Percentiles rank a stretch among this genome's conserved stretches.
Conservation (phyloP, 164 flowering plant genomes). For the Stephania japonica region DNA sequence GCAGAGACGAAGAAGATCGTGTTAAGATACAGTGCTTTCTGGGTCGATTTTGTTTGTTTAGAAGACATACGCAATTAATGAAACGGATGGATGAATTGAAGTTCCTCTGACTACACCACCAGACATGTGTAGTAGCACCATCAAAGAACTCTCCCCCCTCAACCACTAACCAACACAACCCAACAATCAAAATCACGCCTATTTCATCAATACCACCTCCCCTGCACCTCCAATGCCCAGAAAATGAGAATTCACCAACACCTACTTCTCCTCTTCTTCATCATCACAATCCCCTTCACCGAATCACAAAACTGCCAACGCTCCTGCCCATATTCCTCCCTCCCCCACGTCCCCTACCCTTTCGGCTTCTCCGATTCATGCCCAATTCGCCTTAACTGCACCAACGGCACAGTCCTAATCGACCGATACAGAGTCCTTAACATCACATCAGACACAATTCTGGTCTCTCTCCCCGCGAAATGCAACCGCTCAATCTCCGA, state of each 20-base stretch:
- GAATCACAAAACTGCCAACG: too few relatives aligned
- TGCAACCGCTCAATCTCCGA: slow-evolving; percentile 48
- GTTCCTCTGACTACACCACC: background rate
- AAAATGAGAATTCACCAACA: background rate
- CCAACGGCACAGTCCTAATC: slow-evolving; percentile 21
- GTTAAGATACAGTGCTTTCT: background rate
- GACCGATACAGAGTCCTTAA: slow-evolving; percentile 36
- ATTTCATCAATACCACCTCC: background rate
- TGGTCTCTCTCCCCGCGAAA: slow-evolving; percentile 29
- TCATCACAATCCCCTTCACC: slow-evolving; percentile 5
- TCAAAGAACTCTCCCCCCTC: background rate
- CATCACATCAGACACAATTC: slow-evolving; percentile 26
- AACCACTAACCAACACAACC: too few relatives aligned
- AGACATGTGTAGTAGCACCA: background rate
- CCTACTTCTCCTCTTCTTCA: slow-evolving; percentile 4
- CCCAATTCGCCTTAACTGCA: slow-evolving; percentile 51
- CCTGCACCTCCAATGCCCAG: background rate
- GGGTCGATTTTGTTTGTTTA: background rate
- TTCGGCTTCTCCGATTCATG: slow-evolving; percentile 73
- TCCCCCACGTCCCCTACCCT: slow-evolving; percentile 35
- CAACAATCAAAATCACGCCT: background rate
- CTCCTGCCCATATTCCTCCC: slow-evolving; percentile 20
- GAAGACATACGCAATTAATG: slow-evolving; percentile 3
- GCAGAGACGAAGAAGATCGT: background rate
- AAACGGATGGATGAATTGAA: background rate